phyloP scores from a whole-genome alignment of 441 rosid species.

The Mallotus repandus region DNA sequence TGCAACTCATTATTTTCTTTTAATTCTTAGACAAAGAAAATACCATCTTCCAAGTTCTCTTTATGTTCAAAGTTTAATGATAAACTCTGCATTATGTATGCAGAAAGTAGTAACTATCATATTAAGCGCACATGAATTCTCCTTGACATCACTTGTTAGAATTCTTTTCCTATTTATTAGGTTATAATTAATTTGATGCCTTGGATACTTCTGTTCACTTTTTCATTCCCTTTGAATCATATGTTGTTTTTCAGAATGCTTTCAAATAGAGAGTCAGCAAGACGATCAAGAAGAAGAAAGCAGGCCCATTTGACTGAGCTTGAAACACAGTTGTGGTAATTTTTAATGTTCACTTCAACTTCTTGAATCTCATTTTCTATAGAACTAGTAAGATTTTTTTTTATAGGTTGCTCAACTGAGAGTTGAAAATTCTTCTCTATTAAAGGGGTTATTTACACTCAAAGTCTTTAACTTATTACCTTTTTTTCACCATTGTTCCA shows the following conservation, averaged over 20 bases:
- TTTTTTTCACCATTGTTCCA: too few species aligned
- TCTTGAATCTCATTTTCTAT: background rate
- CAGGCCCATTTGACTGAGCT: conserved; percentile 85
- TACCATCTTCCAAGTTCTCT: background rate
- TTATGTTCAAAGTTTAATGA: background rate
- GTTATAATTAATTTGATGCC: conserved; percentile 6
- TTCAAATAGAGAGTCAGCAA: conserved; percentile 95
- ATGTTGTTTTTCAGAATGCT: conserved; percentile 54
- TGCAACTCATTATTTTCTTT: background rate
- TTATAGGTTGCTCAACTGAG: conserved; percentile 72
- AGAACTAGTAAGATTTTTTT: conserved; percentile 6
- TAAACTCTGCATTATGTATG: background rate
- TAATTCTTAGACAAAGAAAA: background rate
- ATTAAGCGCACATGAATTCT: background rate
- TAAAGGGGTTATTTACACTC: too few species aligned
- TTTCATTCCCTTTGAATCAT: conserved; percentile 15
- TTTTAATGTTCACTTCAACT: conserved; percentile 1
- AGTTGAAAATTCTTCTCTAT: conserved; percentile 69
- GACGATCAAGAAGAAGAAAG: conserved; percentile 92
- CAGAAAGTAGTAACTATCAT: background rate
- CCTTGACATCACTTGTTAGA: background rate
- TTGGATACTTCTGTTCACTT: conserved; percentile 14
- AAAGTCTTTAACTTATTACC: too few species aligned
- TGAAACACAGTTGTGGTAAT: conserved; percentile 67
- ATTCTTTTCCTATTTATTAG: background rate